Percentiles rank a stretch among this genome's conserved stretches.
phyloP scores from a whole-genome alignment of 768 basidiomycete genomes.

The Boletus rufocinnamomeus region DNA sequence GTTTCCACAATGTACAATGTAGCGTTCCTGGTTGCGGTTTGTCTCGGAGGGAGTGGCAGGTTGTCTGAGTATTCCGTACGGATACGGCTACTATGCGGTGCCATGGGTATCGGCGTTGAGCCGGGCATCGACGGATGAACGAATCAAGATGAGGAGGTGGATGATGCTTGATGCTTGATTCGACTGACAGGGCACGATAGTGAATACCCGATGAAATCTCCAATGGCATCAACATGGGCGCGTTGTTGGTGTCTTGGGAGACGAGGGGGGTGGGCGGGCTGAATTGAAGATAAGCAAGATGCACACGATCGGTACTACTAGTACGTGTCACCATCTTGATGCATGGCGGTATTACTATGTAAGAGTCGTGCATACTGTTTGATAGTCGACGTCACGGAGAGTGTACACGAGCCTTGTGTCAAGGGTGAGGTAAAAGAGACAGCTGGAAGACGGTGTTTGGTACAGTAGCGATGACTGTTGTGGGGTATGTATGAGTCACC shows the following conservation, averaged over 20 bases:
- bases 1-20: background rate
- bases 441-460: background rate
- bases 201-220: background rate
- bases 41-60: background rate
- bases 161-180: background rate
- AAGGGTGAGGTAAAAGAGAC: constrained; percentile 15
- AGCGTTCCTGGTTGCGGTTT: background rate
- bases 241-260: background rate
- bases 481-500: background rate
- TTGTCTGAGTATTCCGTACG: background rate
- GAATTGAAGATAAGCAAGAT: background rate
- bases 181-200: background rate
- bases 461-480: background rate
- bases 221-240: background rate
- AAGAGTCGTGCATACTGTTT: no score
- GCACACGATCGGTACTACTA: background rate
- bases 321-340: background rate
- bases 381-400: background rate
- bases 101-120: background rate
- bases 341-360: background rate
- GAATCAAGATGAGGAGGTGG: no score
- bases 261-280: background rate
- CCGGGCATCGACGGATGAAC: no score
- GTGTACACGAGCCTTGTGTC: background rate
- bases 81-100: background rate